Evolutionary conservation across 768 basidiomycete species (phyloP).

Genomic region (Rhodotorula paludigena): DNA sequence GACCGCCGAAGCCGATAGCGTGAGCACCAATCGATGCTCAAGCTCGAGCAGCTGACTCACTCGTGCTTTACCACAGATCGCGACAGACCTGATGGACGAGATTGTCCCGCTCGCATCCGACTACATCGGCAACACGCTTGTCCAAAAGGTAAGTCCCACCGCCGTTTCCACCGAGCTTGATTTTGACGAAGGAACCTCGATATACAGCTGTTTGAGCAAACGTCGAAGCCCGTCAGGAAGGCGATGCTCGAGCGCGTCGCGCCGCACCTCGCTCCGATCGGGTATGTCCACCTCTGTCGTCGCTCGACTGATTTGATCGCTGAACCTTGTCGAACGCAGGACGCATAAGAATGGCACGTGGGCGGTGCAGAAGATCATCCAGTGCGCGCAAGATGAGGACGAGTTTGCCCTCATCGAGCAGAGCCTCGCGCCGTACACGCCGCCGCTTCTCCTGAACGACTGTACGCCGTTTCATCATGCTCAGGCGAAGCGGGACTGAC

Average conservation of each 20-base stretch:
- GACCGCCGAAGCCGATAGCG: slow-evolving; percentile 72
- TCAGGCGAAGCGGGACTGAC: neutral
- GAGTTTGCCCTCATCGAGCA: slow-evolving; percentile 79
- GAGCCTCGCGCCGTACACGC: slow-evolving; percentile 82
- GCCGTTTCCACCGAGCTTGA: neutral
- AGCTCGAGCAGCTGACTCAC: neutral
- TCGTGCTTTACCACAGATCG: slow-evolving; percentile 52
- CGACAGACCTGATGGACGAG: slow-evolving; percentile 86
- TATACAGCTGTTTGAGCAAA: slow-evolving; percentile 87
- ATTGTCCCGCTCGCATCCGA: slow-evolving; percentile 92
- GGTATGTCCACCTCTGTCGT: slow-evolving; percentile 45
- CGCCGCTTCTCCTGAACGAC: slow-evolving; percentile 90
- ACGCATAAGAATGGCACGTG: slow-evolving; percentile 99
- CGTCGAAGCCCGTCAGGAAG: slow-evolving; percentile 68
- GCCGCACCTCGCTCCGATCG: slow-evolving; percentile 93
- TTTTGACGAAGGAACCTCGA: too few relatives aligned
- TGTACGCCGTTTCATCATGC: slow-evolving; percentile 55
- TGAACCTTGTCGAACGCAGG: neutral
- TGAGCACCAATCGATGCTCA: too few relatives aligned
- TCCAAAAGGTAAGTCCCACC: slow-evolving; percentile 42
- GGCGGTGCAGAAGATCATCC: slow-evolving; percentile 99
- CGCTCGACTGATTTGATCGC: neutral
- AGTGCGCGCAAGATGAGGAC: slow-evolving; percentile 80
- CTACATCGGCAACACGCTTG: slow-evolving; percentile 93
- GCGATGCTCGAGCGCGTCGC: slow-evolving; percentile 90